phyloP scores from a whole-genome alignment of 2,329 filamentous ascomycete species.

The Atkinsonella texensis region DNA sequence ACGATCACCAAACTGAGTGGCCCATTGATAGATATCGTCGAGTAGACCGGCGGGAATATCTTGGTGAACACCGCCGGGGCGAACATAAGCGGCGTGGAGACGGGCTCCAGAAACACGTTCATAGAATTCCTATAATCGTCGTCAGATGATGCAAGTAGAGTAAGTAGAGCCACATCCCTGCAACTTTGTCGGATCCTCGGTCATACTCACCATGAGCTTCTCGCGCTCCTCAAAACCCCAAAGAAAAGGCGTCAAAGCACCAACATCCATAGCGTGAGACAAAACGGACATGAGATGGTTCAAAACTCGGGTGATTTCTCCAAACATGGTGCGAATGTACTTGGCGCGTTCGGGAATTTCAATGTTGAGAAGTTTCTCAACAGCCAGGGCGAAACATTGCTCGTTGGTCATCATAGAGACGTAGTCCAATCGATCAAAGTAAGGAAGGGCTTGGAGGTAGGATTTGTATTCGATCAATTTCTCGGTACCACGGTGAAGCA shows the following conservation, averaged over 20 bases:
- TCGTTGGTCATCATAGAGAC: slow-evolving; percentile 99
- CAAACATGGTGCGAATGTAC: slow-evolving; percentile 93
- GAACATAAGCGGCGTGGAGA: slow-evolving; percentile 92
- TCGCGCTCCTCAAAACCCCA: slow-evolving; percentile 99
- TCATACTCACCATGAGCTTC: slow-evolving; percentile 80
- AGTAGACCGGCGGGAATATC: slow-evolving; percentile 88
- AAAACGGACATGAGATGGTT: slow-evolving; percentile 98
- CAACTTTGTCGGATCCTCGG: background rate
- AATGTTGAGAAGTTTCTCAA: slow-evolving; percentile 95
- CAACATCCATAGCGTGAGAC: slow-evolving; percentile 98
- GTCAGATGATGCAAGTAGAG: background rate
- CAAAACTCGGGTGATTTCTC: slow-evolving; percentile 81
- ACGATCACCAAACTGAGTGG: slow-evolving; percentile 94
- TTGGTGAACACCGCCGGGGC: slow-evolving; percentile 91
- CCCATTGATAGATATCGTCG: slow-evolving; percentile 99
- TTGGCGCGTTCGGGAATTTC: slow-evolving; percentile 94
- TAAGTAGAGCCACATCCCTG: background rate
- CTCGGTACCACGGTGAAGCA: slow-evolving; percentile 94
- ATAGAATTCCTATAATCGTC: slow-evolving; percentile 77
- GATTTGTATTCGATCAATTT: slow-evolving; percentile 99
- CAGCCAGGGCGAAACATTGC: slow-evolving; percentile 89
- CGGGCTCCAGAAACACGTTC: slow-evolving; percentile 97
- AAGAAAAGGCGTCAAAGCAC: slow-evolving; percentile 92
- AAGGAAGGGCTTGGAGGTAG: slow-evolving; percentile 93
- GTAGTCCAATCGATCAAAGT: slow-evolving; percentile 98